Conservation (phyloP, 2,329 filamentous ascomycete genomes). For the Verticillium isaacii region DNA sequence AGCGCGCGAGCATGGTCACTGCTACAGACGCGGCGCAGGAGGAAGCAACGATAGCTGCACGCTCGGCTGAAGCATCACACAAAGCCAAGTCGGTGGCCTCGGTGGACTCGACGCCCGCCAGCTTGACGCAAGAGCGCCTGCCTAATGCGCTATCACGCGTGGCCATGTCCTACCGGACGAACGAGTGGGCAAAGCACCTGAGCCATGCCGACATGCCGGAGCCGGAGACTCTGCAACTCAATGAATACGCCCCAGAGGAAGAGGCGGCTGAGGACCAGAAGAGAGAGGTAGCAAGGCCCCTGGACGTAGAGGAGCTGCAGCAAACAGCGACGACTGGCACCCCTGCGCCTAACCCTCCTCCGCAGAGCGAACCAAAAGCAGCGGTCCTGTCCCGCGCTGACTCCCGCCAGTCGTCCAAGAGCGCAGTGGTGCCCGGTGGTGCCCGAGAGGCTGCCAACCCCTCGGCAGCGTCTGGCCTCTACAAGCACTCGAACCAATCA, state of each 20-base stretch:
- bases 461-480: background rate
- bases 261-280: background rate
- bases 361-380: background rate
- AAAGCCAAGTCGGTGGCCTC: slow-evolving; percentile 36
- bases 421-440: background rate
- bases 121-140: slow-evolving; percentile 56
- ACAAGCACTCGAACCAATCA: background rate
- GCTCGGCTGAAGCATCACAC: slow-evolving; percentile 8
- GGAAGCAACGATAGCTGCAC: slow-evolving; percentile 9
- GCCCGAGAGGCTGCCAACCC: background rate
- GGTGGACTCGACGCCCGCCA: slow-evolving; percentile 36
- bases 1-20: slow-evolving; percentile 10
- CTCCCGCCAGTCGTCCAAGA: background rate
- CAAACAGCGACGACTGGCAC: slow-evolving; percentile 54
- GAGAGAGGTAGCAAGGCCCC: slow-evolving; percentile 52
- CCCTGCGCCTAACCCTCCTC: slow-evolving; percentile 30
- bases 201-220: slow-evolving; percentile 70
- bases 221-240: slow-evolving; percentile 53
- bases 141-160: slow-evolving; percentile 71
- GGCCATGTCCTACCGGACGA: slow-evolving; percentile 79
- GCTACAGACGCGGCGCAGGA: slow-evolving; percentile 12
- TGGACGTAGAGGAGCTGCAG: slow-evolving; percentile 60
- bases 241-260: slow-evolving; percentile 30
- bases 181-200: slow-evolving; percentile 94
- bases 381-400: slow-evolving; percentile 18